A percentile compares a stretch with the other conserved stretches of the same genome.
Evolutionary conservation across 768 basidiomycete genomes (phyloP).

Genomic region (Lentinula edodes): DNA sequence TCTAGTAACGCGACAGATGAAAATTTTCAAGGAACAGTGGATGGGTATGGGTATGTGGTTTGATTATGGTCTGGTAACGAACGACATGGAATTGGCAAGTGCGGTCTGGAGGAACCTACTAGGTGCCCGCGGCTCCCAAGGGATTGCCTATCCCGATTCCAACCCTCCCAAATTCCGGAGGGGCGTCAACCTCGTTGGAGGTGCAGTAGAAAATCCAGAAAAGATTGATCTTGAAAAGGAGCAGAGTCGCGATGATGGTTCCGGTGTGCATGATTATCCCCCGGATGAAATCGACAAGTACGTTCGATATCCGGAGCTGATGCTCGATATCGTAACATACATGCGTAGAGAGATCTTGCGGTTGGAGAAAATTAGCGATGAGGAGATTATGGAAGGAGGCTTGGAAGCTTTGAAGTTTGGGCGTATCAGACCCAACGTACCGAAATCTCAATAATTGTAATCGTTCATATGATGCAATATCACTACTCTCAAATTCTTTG

Average conservation of each 20-base stretch:
- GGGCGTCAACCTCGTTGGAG: constrained; percentile 66
- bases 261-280: constrained; percentile 68
- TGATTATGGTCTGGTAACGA: constrained; percentile 69
- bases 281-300: constrained; percentile 60
- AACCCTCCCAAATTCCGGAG: constrained; percentile 41
- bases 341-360: constrained; percentile 66
- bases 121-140: constrained; percentile 75
- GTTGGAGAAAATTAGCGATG: constrained; percentile 49
- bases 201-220: constrained; percentile 53
- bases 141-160: constrained; percentile 42
- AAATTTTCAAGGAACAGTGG: constrained; percentile 90
- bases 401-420: constrained; percentile 36
- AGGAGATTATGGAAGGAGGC: constrained; percentile 34
- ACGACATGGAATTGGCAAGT: constrained; percentile 80
- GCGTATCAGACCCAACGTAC: constrained; percentile 13
- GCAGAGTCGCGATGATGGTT: constrained; percentile 57
- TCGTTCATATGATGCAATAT: too few species aligned
- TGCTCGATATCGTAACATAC: constrained; percentile 67
- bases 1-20: constrained; percentile 83
- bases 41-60: constrained; percentile 73
- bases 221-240: constrained; percentile 50
- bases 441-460: not conserved
- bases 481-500: too few species aligned
- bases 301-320: constrained; percentile 66
- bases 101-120: constrained; percentile 92